Conservation (phyloP, 768 basidiomycete genomes). For the Panellus pusillus region DNA sequence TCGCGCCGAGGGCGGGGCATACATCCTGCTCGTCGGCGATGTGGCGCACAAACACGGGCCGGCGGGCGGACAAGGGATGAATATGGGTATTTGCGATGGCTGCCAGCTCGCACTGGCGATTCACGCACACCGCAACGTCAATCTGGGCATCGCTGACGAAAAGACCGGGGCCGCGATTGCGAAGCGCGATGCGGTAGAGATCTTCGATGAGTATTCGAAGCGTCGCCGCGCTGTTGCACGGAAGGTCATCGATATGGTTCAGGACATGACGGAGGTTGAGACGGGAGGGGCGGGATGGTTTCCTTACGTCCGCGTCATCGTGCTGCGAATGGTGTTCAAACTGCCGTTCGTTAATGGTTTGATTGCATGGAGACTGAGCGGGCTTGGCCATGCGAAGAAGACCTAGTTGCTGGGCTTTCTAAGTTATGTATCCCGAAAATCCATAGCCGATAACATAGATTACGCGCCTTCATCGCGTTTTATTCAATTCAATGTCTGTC, state of each 20-base stretch:
- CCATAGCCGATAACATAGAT: no score
- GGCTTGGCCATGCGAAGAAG: slow-evolving; percentile 24
- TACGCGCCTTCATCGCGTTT: no score
- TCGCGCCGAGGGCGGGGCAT: background rate
- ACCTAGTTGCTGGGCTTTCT: no score
- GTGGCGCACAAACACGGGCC: slow-evolving; percentile 11
- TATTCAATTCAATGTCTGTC: no score
- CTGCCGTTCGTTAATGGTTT: slow-evolving; percentile 22
- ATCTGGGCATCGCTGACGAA: background rate
- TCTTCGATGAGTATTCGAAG: slow-evolving; percentile 29
- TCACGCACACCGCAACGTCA: slow-evolving; percentile 25
- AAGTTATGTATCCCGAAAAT: no score
- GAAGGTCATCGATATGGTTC: slow-evolving; percentile 35
- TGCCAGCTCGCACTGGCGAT: slow-evolving; percentile 34
- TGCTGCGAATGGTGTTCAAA: slow-evolving; percentile 3
- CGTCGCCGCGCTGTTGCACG: slow-evolving; percentile 32
- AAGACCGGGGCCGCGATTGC: background rate
- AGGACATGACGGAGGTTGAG: slow-evolving; percentile 23
- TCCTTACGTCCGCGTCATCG: background rate
- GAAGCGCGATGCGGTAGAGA: slow-evolving; percentile 18
- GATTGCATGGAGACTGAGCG: slow-evolving; percentile 32
- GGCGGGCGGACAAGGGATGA: slow-evolving; percentile 13
- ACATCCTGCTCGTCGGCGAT: slow-evolving; percentile 7
- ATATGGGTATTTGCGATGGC: slow-evolving; percentile 11
- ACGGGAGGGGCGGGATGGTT: slow-evolving; percentile 13